Evolutionary conservation across 129 eudicot genomes (phyloP), one percentile per base, ranked within the genome.

Genomic region (Glebionis coronaria): DNA sequence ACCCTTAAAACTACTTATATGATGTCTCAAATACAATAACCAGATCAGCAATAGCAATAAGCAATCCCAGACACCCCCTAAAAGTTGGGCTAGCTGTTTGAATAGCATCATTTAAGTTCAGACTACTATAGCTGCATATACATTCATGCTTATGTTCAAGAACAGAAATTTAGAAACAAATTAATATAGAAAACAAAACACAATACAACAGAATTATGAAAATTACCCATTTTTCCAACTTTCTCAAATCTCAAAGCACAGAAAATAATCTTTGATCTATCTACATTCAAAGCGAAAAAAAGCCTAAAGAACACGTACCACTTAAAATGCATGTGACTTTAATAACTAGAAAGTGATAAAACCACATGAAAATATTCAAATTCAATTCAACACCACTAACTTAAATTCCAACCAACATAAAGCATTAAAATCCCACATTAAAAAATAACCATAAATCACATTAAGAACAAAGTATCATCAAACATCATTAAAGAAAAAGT

Each of bases 251-350:
- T 68, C 73, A 71, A 71, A 66, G 72, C 46, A 59, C 62, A 52
- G n/a, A 42, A 29, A 27, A 16, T 12, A 71, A 61, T 62, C 42
- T 65, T 70, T 63, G 63, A 58, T 18, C 70, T 46, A 76, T 44
- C 16, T 63, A 75, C 69, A 70, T 78, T 78, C 65, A 20, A 78
- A 78, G 80, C 50, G 23, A 72, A 65, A 77, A 31, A 72, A 65
- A 77, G 74, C 54, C 61, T 57, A 68, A 57, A 63, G 73, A 77
- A 35, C 77, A 56, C 65, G 56, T 63, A 23, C 21, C 28, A 61
- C 15, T 12, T 68, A 61, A 44, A 63, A 67, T 72, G 69, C 70
- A 76, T 42, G 74, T 78, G 74, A 15, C 40, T 61, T 15, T 51
- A 66, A 44, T 4, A 59, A 28, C 61, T 28, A 56, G 62, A 61